Evolutionary conservation across 345 rosid species (phyloP).

Genomic region (Carallia brachiata): DNA sequence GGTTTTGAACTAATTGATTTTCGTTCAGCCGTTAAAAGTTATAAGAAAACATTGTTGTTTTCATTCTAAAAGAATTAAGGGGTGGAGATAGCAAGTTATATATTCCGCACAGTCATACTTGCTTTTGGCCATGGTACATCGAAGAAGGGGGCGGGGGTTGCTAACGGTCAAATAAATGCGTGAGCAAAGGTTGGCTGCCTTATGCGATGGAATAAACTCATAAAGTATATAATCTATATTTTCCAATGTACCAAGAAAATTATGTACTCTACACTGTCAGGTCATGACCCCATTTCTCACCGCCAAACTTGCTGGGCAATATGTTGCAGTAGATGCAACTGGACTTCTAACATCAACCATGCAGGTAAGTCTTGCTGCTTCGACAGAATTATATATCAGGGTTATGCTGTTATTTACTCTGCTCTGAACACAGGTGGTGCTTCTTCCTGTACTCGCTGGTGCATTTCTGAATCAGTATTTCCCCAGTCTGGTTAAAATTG

Average conservation of each 20-base stretch:
- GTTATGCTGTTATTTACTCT: not conserved
- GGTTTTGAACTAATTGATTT: not conserved
- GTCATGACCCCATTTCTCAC: constrained; percentile 90
- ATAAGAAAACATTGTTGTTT: not conserved
- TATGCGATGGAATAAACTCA: not conserved
- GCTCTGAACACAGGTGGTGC: constrained; percentile 56
- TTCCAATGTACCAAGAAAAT: not conserved
- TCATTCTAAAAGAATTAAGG: not conserved
- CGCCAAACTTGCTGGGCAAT: constrained; percentile 80
- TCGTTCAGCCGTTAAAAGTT: not conserved
- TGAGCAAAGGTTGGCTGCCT: not conserved
- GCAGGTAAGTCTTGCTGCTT: constrained; percentile 47
- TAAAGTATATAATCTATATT: no score
- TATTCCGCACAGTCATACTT: not conserved
- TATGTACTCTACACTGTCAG: constrained; percentile 30
- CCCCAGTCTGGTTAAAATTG: constrained; percentile 58
- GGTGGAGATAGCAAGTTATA: not conserved
- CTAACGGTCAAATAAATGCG: not conserved
- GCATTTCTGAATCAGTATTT: constrained; percentile 82
- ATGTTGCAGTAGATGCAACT: constrained; percentile 75
- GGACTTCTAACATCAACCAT: constrained; percentile 68
- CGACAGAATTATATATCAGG: not conserved
- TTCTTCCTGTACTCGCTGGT: constrained; percentile 84
- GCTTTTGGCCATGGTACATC: not conserved
- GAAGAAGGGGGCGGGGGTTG: not conserved